Evolutionary conservation across 2,329 filamentous ascomycete genomes (phyloP).

Genomic region (Sarocladium brachiariae): DNA sequence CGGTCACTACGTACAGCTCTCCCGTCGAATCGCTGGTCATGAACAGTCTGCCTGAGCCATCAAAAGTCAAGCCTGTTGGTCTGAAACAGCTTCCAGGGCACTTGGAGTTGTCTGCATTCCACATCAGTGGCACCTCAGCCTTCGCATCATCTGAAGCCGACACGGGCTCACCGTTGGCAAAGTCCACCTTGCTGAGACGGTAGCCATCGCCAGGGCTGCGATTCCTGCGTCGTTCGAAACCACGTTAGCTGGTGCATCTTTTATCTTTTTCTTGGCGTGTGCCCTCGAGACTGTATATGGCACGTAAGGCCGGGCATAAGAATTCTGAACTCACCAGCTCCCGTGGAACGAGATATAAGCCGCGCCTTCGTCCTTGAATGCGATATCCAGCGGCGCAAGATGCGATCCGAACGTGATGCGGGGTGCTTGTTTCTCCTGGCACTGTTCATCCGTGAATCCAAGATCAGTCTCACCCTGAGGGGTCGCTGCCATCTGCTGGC

Average conservation of each 20-base stretch:
- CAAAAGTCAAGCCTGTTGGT: conserved; percentile 39
- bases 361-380: conserved; percentile 49
- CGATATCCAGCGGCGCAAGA: conserved; percentile 58
- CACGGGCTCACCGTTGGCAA: conserved; percentile 28
- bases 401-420: conserved; percentile 35
- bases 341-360: conserved; percentile 59
- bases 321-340: conserved; percentile 36
- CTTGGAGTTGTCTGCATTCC: conserved; percentile 36
- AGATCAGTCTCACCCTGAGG: conserved; percentile 13
- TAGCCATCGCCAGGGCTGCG: conserved; percentile 29
- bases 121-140: conserved; percentile 39
- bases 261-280: too few relatives aligned
- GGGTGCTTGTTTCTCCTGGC: conserved; percentile 16
- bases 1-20: conserved; percentile 43
- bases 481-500: conserved; percentile 18
- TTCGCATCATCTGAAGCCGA: conserved; percentile 27
- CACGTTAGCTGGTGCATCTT: too few relatives aligned
- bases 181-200: conserved; percentile 29
- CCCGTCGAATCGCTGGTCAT: conserved; percentile 48
- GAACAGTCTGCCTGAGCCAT: conserved; percentile 38
- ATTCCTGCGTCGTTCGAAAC: too few relatives aligned
- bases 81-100: conserved; percentile 46
- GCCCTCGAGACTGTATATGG: too few relatives aligned
- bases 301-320: too few relatives aligned
- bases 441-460: conserved; percentile 17